Conservation (phyloP, 176 grass and related monocot genomes). For the Oropetium thomaeum region DNA sequence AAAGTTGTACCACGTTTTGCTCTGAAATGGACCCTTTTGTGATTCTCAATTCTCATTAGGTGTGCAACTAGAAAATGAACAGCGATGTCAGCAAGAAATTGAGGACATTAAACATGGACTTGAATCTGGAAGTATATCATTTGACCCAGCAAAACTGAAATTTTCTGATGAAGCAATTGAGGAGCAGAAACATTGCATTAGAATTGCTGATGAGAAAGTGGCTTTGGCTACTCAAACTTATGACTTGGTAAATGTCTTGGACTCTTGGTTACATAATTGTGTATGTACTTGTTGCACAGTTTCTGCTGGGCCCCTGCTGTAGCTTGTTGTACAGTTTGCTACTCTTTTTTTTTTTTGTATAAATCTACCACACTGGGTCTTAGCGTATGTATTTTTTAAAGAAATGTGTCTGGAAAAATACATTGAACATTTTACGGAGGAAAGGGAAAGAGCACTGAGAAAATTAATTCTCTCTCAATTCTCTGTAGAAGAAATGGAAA, state of each 20-base stretch:
- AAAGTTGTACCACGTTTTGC: not conserved
- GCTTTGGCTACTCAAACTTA: constrained; percentile 95
- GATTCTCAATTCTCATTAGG: constrained; percentile 46
- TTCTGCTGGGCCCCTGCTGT: too few species aligned
- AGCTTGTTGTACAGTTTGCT: too few species aligned
- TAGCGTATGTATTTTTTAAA: too few species aligned
- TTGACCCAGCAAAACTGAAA: constrained; percentile 69
- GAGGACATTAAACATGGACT: constrained; percentile 73
- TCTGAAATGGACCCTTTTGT: constrained; percentile 20
- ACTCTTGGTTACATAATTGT: constrained; percentile 8
- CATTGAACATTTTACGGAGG: not conserved
- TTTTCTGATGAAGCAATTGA: constrained; percentile 94
- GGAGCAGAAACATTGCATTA: constrained; percentile 85
- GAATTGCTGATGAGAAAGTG: constrained; percentile 99
- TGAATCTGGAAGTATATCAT: constrained; percentile 76
- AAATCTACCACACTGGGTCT: too few species aligned
- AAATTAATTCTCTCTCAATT: constrained; percentile 6
- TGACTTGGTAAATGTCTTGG: constrained; percentile 74
- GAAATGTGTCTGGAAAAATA: too few species aligned
- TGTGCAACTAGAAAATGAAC: constrained; percentile 85
- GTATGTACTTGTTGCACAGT: too few species aligned
- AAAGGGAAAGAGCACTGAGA: not conserved
- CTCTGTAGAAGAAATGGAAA: constrained; percentile 2
- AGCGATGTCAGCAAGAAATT: constrained; percentile 94
- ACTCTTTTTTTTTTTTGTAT: too few species aligned